Evolutionary conservation across 192 early-diverging fungal genomes (phyloP).

Genomic region (Linnemannia elongata): DNA sequence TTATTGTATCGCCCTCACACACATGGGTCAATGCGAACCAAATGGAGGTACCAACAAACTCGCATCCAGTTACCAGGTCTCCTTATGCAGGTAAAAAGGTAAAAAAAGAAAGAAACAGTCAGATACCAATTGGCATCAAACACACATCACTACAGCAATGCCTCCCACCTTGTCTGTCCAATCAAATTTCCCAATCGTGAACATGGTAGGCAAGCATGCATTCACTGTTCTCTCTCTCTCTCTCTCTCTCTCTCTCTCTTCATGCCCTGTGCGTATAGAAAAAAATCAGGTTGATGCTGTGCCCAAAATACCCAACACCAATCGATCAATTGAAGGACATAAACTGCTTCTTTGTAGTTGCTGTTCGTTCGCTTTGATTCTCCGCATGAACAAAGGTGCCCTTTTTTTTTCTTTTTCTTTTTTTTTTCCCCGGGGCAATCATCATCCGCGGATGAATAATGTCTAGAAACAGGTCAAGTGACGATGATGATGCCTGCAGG

Average conservation of each 20-base stretch:
- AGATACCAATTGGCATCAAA: no score
- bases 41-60: no score
- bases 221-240: neutral
- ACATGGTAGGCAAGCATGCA: neutral
- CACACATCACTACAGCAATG: neutral
- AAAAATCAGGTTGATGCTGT: no score
- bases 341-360: neutral
- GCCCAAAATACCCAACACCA: no score
- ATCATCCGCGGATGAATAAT: slow-evolving; percentile 3
- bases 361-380: neutral
- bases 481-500: no score
- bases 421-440: neutral
- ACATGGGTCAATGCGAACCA: no score
- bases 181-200: neutral
- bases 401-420: neutral
- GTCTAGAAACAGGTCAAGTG: neutral
- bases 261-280: neutral
- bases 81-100: no score
- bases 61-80: no score
- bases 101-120: no score
- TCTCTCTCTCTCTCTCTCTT: neutral
- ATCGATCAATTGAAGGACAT: no score
- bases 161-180: neutral
- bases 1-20: no score
- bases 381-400: no score